Conservation (phyloP, 2,329 filamentous ascomycete genomes). For the Fusarium nanum region DNA sequence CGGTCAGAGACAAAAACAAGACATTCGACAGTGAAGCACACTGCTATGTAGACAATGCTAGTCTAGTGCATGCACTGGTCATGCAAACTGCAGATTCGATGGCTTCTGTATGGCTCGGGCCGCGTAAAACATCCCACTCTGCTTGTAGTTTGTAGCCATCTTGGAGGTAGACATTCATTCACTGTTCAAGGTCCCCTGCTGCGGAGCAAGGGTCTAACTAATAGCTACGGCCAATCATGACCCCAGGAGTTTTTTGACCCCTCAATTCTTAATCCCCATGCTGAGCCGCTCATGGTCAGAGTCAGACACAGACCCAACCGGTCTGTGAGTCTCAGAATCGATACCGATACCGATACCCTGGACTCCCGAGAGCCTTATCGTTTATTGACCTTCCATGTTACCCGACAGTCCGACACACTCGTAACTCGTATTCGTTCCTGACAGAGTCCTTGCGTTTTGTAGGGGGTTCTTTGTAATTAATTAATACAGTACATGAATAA, state of each 20-base stretch:
- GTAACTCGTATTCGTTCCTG: constrained; percentile 6
- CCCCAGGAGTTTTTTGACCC: constrained; percentile 12
- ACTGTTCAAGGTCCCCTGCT: constrained; percentile 27
- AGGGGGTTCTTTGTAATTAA: background rate
- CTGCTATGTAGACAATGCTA: background rate
- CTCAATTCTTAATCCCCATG: constrained; percentile 32
- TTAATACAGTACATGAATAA: background rate
- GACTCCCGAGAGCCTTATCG: background rate
- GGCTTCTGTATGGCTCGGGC: constrained; percentile 28
- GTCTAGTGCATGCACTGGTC: constrained; percentile 6
- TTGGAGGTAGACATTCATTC: background rate
- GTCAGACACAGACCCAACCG: constrained; percentile 3
- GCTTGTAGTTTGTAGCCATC: constrained; percentile 15
- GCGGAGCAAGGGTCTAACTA: constrained; percentile 26
- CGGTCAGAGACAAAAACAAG: constrained; percentile 7
- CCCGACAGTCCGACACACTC: background rate
- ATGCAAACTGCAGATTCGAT: constrained; percentile 12
- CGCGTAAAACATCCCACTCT: constrained; percentile 32
- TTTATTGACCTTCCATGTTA: background rate
- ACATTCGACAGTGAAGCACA: background rate
- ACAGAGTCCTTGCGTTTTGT: background rate
- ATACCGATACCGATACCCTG: background rate
- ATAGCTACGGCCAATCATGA: constrained; percentile 20
- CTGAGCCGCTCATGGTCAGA: constrained; percentile 19
- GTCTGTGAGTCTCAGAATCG: constrained; percentile 9